Evolutionary conservation across 129 eudicot species (phyloP).

Genomic region (Flaveria brownii): DNA sequence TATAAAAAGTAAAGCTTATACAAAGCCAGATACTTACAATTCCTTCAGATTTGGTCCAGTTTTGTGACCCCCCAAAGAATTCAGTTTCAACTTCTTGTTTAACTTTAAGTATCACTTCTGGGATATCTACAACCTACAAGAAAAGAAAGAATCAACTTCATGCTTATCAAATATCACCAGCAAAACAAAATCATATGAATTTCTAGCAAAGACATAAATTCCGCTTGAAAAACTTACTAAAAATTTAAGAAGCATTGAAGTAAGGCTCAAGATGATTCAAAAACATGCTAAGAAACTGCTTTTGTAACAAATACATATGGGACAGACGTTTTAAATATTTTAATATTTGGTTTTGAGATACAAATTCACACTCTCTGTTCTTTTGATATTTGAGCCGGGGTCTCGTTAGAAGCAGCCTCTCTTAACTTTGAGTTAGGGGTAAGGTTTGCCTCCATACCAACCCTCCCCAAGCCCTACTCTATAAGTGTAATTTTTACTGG

Average conservation of each 20-base stretch:
- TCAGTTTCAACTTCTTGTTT: slow-evolving; percentile 78
- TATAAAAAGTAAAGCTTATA: background rate
- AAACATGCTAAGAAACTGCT: background rate
- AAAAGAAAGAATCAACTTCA: background rate
- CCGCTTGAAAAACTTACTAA: background rate
- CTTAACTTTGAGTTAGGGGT: too few species aligned
- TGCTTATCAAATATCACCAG: background rate
- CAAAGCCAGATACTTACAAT: slow-evolving; percentile 40
- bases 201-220: background rate
- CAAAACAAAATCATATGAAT: too few species aligned
- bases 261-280: background rate
- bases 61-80: slow-evolving; percentile 62
- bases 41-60: slow-evolving; percentile 73
- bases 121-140: slow-evolving; percentile 50
- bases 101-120: slow-evolving; percentile 69
- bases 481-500: too few species aligned
- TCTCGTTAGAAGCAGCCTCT: too few species aligned
- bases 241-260: background rate
- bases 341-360: background rate
- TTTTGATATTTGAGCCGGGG: too few species aligned
- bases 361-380: too few species aligned
- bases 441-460: too few species aligned
- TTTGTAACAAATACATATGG: background rate
- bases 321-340: background rate
- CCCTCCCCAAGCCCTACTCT: too few species aligned